phyloP scores from a whole-genome alignment of 352 stramenopile genomes.

The Phytophthora fragariaefolia region DNA sequence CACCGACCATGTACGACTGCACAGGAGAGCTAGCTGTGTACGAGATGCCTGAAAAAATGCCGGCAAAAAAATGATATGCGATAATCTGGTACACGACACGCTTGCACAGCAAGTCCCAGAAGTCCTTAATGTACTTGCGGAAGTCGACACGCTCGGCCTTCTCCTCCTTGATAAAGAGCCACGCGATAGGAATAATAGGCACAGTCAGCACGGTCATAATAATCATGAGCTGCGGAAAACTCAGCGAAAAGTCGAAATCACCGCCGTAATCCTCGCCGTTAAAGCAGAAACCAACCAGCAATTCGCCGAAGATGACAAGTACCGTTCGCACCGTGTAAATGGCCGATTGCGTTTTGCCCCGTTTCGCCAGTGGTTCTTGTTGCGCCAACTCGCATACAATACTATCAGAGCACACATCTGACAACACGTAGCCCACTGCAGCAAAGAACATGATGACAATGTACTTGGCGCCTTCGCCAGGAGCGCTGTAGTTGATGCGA shows the following conservation, averaged over 20 bases:
- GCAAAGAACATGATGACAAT: conserved; percentile 65
- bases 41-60: conserved; percentile 50
- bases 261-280: conserved; percentile 64
- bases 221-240: conserved; percentile 51
- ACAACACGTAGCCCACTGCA: conserved; percentile 70
- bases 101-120: conserved; percentile 54
- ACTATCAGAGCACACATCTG: conserved; percentile 67
- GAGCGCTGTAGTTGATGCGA: conserved; percentile 50
- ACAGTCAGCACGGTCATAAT: conserved; percentile 42
- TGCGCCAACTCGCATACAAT: conserved; percentile 66
- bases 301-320: conserved; percentile 49
- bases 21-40: conserved; percentile 44
- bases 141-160: conserved; percentile 39
- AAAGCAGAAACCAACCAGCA: conserved; percentile 56
- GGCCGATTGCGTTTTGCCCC: conserved; percentile 59
- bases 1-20: conserved; percentile 43
- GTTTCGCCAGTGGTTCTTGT: conserved; percentile 55
- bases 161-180: conserved; percentile 52
- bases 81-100: conserved; percentile 62
- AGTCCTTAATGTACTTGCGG: conserved; percentile 41
- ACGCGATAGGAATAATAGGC: conserved; percentile 40
- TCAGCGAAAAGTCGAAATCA: conserved; percentile 52
- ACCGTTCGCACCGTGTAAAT: conserved; percentile 39
- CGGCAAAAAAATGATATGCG: conserved; percentile 51
- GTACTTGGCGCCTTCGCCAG: conserved; percentile 43